Evolutionary conservation across 495 filamentous ascomycete genomes (phyloP).

Genomic region (Podospora sp.): DNA sequence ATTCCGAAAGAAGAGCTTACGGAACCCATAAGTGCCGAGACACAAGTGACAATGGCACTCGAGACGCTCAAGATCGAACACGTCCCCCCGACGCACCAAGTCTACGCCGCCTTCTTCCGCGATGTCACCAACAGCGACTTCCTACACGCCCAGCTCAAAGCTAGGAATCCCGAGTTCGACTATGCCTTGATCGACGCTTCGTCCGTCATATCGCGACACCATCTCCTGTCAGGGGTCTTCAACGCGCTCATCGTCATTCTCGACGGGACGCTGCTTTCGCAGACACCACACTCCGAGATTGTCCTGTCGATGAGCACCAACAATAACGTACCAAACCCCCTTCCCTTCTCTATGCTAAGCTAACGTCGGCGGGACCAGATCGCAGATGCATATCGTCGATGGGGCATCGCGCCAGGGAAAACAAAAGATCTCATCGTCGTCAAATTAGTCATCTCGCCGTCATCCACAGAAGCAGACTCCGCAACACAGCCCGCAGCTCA

Average conservation of each 20-base stretch:
- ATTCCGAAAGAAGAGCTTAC: neutral
- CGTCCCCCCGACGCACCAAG: constrained; percentile 61
- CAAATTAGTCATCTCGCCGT: constrained; percentile 57
- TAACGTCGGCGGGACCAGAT: constrained; percentile 61
- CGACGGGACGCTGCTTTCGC: constrained; percentile 64
- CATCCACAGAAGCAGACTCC: constrained; percentile 2
- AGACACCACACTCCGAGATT: constrained; percentile 91
- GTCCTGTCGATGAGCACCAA: constrained; percentile 80
- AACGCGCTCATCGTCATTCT: constrained; percentile 70
- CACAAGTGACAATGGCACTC: constrained; percentile 22
- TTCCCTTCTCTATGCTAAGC: constrained; percentile 24
- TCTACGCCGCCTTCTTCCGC: constrained; percentile 74
- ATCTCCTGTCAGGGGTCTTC: constrained; percentile 76
- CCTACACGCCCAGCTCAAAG: constrained; percentile 77
- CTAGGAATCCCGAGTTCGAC: constrained; percentile 79
- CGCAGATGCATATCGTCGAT: constrained; percentile 83
- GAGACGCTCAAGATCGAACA: constrained; percentile 70
- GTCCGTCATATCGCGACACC: constrained; percentile 65
- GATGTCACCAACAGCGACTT: constrained; percentile 75
- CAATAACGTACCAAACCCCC: constrained; percentile 68
- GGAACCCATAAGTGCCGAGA: neutral
- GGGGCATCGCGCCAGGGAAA: constrained; percentile 68
- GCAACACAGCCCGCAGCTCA: constrained; percentile 23
- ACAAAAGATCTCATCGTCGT: constrained; percentile 73
- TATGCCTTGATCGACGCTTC: constrained; percentile 91